phyloP scores from a whole-genome alignment of 2,329 filamentous ascomycete genomes.

The Ceratocystiopsis sp. region DNA sequence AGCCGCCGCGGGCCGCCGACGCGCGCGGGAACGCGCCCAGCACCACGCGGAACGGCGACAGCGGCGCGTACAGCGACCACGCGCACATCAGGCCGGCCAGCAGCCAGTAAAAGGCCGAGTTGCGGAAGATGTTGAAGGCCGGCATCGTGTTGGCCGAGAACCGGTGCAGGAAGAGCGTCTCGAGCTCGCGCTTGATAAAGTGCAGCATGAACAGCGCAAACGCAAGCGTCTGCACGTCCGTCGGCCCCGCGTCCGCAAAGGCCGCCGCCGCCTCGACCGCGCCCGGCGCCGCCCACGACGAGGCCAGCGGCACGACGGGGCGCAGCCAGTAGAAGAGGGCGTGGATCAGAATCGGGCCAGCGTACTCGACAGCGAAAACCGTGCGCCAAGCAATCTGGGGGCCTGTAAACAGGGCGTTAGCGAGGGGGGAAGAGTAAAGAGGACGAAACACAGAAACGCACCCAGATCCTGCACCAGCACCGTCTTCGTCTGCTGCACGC shows the following conservation, averaged over 20 bases:
- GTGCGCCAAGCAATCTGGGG: constrained; percentile 82
- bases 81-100: constrained; percentile 66
- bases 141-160: constrained; percentile 96
- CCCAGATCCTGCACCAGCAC: constrained; percentile 88
- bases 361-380: constrained; percentile 89
- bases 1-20: constrained; percentile 9
- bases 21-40: constrained; percentile 2
- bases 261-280: neutral
- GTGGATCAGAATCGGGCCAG: constrained; percentile 82
- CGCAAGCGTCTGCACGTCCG: constrained; percentile 53
- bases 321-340: constrained; percentile 55
- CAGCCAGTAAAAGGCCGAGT: constrained; percentile 88
- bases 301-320: constrained; percentile 43
- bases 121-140: constrained; percentile 77
- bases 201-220: constrained; percentile 62
- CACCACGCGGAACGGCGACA: constrained; percentile 35
- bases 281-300: neutral
- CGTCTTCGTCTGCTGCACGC: constrained; percentile 31
- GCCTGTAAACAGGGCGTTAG: constrained; percentile 30
- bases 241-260: constrained; percentile 20
- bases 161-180: constrained; percentile 87
- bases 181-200: constrained; percentile 88
- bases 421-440: neutral
- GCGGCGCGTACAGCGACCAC: constrained; percentile 70
- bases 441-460: constrained; percentile 23